Base-by-base conservation (phyloP, 495 filamentous ascomycete species). In the Penicillium alfredii region DNA sequence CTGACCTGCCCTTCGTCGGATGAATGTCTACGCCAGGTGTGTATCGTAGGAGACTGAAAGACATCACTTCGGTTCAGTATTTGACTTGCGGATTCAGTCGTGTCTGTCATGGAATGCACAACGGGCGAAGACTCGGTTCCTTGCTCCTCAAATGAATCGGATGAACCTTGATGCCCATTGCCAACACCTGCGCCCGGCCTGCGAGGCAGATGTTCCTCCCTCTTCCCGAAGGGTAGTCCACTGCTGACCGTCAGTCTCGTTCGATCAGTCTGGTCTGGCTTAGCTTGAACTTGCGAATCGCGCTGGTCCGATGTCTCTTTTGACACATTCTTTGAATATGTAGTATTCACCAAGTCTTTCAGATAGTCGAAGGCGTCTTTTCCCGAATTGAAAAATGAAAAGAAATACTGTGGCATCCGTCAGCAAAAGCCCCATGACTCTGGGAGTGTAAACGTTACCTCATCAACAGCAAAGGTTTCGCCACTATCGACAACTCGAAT, bases 391-490 rank as follows among this genome's bases (percentile, higher is more conserved):
- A 95, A 95, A 60, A 97, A n/a, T n/a, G n/a, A n/a, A n/a, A n/a
- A n/a, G n/a, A n/a, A n/a, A n/a, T n/a, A n/a, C n/a, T n/a, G n/a
- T n/a, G n/a, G n/a, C n/a, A n/a, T n/a, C n/a, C n/a, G n/a, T n/a
- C n/a, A n/a, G n/a, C n/a, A n/a, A n/a, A n/a, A n/a, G n/a, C n/a
- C n/a, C n/a, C n/a, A n/a, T n/a, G n/a, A n/a, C n/a, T n/a, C n/a
- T n/a, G n/a, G n/a, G n/a, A 10, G 14, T 14, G 6, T 6, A 19
- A 25, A 3, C 54, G 72, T 49, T 70, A 92, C 88, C 71, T 98
- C 92, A 49, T 98, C 92, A 38, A 97, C 86, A 3, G 87, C 88
- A 63, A 81, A 95, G 6, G 88, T 92, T 52, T 96, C 92, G 36
- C 87, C 82, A 44, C 84, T 89, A 45, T 96, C 88, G 32, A 95